Percentiles rank a stretch among this genome's conserved stretches.
Evolutionary conservation across 257 asterid species (phyloP).

Genomic region (Prunella vulgaris): DNA sequence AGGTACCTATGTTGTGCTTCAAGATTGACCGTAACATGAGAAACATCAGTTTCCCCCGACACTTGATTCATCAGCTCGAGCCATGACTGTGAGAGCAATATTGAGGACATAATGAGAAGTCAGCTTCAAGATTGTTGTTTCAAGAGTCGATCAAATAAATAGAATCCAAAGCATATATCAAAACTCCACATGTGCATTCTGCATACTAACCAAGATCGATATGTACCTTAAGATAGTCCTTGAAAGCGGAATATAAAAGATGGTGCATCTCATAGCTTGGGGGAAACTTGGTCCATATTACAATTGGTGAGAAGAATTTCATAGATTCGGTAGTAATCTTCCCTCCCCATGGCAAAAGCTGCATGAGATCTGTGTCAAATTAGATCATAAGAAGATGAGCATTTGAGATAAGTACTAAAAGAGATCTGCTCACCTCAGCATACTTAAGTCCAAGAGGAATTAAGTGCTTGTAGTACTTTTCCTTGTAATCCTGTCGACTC

Average conservation of each 20-base stretch:
- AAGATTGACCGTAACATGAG: conserved; percentile 42
- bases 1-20: conserved; percentile 78
- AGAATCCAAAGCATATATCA: neutral
- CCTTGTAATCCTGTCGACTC: conserved; percentile 56
- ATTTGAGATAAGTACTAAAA: neutral
- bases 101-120: neutral
- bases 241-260: conserved; percentile 67
- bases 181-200: neutral
- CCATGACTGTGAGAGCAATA: conserved; percentile 52
- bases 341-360: conserved; percentile 99
- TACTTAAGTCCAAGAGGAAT: conserved; percentile 69
- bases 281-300: conserved; percentile 79
- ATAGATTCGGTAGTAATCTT: conserved; percentile 80
- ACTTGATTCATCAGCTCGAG: conserved; percentile 65
- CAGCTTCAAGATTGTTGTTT: neutral
- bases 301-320: conserved; percentile 85
- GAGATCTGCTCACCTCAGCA: conserved; percentile 44
- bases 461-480: conserved; percentile 59
- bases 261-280: conserved; percentile 45
- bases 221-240: conserved; percentile 76
- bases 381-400: conserved; percentile 20
- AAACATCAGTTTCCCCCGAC: conserved; percentile 36
- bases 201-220: conserved; percentile 4
- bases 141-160: neutral
- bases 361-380: conserved; percentile 64